These are phyloP conservation scores for Coemansia sp. DNA, from an alignment of 192 early-diverging fungal genomes.

Conservation along the genomic window DNA sequence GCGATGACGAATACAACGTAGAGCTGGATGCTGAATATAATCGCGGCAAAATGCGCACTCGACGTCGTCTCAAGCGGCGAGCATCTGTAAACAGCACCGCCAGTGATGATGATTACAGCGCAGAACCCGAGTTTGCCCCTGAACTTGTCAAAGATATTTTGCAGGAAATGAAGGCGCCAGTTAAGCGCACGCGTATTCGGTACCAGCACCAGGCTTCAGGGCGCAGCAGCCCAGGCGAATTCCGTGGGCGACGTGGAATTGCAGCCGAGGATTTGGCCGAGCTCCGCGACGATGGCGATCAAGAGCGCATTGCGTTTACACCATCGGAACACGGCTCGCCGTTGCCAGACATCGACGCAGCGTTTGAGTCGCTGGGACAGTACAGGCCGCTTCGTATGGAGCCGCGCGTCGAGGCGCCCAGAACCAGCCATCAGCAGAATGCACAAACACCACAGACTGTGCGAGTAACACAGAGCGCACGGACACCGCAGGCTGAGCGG, in stretches of 20 bases:
- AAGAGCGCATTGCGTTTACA: constrained; percentile 23
- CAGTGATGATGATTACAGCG: background rate
- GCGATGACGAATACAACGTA: background rate
- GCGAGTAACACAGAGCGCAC: background rate
- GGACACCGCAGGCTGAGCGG: background rate
- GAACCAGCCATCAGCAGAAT: background rate
- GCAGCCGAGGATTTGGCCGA: constrained; percentile 22
- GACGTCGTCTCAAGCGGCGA: background rate
- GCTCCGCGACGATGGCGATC: background rate
- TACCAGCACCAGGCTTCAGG: background rate
- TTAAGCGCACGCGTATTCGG: background rate
- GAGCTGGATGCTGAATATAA: background rate
- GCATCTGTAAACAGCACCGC: background rate
- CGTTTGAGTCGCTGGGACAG: constrained; percentile 27
- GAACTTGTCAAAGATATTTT: background rate
- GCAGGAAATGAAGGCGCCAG: background rate
- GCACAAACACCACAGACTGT: background rate
- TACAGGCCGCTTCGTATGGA: constrained; percentile 23
- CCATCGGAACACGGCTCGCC: constrained; percentile 24
- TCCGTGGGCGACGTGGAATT: constrained; percentile 48
- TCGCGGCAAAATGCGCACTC: background rate
- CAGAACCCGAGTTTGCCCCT: background rate
- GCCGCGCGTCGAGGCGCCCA: background rate
- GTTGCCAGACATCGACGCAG: background rate
- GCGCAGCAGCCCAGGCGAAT: constrained; percentile 6